Base-by-base conservation (phyloP, 1,284 basidiomycete genomes). In the Ustilago sp. region DNA sequence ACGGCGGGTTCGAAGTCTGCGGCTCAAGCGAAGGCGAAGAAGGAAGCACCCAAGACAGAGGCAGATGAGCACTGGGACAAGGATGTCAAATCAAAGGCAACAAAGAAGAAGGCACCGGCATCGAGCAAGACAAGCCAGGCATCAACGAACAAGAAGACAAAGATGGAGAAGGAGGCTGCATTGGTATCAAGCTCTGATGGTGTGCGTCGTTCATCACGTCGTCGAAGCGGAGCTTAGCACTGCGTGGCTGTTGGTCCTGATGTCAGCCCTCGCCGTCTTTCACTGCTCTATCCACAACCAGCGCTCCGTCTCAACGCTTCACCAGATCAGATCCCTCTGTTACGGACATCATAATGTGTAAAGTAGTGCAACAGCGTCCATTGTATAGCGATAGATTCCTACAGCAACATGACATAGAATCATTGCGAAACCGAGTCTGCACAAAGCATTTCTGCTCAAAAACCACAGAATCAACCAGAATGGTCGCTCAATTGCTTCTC, bases 171-270 rank as follows among this genome's bases (percentile, higher is more conserved):
- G n/a, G 43, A 50, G 6, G 7, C 15, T 4, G 11, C 55, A 23
- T 12, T 32, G 17, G 7, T 43, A 19, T 8, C 39, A n/a, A 43
- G 38, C 32, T 12, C 41, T 1, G 52, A 73, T 28, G 69, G 64
- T n/a, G 34, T 68, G 2, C 52, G 70, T 35, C 56, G 70, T 39
- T 73, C 70, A 3, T 67, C 64, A 8, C 70, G 70, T 31, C 61
- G 61, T 15, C 70, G 58, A 2, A 67, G 47, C 55, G 47, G 48
- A 47, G 50, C 8, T 6, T 71, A 58, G 35, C 55, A 8, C 12
- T 28, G 23, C 23, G 3, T 28, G 23, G 23, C 23, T 28, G 23
- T 28, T 28, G 3, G 23, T 28, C 23, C 23, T 28, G 23, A 45
- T 45, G 13, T 15, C 13, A 45, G n/a, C 41, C 41, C 41, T 11